A percentile compares a stretch with the other conserved stretches of the same genome.
Evolutionary conservation across 2,329 filamentous ascomycete species (phyloP).

Genomic region (Aspergillus carbonarius): DNA sequence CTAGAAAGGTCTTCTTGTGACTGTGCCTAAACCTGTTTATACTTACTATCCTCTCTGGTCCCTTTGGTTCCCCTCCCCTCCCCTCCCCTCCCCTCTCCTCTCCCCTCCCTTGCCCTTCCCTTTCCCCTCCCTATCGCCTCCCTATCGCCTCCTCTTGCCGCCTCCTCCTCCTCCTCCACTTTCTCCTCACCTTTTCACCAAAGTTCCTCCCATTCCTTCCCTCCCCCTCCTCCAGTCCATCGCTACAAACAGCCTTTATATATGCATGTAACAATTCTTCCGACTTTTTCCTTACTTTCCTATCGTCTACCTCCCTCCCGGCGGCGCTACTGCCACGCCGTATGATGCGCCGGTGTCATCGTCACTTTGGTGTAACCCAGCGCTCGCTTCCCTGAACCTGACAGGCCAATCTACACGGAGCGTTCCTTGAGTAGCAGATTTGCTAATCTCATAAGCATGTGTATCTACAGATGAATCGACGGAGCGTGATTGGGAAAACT

Average conservation of each 20-base stretch:
- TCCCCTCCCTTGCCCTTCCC: conserved; percentile 1
- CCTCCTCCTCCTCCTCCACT: conserved; percentile 6
- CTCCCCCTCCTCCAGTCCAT: conserved; percentile 9
- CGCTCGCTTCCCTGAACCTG: conserved; percentile 30
- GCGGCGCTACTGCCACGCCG: conserved; percentile 30
- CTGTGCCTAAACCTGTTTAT: conserved; percentile 28
- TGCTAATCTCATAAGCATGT: conserved; percentile 37
- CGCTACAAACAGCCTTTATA: conserved; percentile 16
- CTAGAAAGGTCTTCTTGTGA: conserved; percentile 21
- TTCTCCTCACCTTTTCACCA: conserved; percentile 5
- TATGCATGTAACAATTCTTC: conserved; percentile 22
- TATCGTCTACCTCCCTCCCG: conserved; percentile 20
- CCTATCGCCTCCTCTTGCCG: conserved; percentile 3
- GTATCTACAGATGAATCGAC: conserved; percentile 42
- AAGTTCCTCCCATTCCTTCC: conserved; percentile 5
- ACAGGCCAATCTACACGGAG: conserved; percentile 29
- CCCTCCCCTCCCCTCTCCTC: neutral
- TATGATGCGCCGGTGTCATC: conserved; percentile 41
- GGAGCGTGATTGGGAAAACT: conserved; percentile 35
- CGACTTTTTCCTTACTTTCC: conserved; percentile 13
- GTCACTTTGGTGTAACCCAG: conserved; percentile 36
- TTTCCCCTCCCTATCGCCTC: neutral
- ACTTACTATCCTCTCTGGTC: conserved; percentile 14
- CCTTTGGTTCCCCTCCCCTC: neutral
- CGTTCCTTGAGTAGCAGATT: conserved; percentile 32